Evolutionary conservation across 2,329 filamentous ascomycete species (phyloP).

Genomic region (Calonectria multiphialidica): DNA sequence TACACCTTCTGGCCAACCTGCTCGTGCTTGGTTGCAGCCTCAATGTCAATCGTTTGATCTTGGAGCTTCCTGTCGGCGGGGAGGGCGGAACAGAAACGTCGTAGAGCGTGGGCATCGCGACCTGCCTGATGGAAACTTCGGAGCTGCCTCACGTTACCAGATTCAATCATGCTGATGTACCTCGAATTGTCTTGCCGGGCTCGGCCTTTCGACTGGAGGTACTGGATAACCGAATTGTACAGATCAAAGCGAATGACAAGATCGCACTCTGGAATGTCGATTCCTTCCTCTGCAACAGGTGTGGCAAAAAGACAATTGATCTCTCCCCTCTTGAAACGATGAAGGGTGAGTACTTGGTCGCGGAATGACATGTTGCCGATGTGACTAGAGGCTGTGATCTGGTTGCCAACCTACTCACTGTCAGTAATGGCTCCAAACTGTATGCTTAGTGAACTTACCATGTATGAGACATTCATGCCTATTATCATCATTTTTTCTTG

Average conservation of each 20-base stretch:
- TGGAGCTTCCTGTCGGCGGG: slow-evolving; percentile 76
- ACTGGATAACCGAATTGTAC: slow-evolving; percentile 91
- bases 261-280: slow-evolving; percentile 77
- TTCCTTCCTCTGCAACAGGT: slow-evolving; percentile 75
- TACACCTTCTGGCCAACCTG: slow-evolving; percentile 61
- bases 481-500: slow-evolving; percentile 66
- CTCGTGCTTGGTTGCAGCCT: slow-evolving; percentile 33
- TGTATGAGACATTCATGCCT: slow-evolving; percentile 69
- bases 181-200: slow-evolving; percentile 83
- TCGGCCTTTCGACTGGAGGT: slow-evolving; percentile 91
- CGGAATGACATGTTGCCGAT: slow-evolving; percentile 76
- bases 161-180: slow-evolving; percentile 88
- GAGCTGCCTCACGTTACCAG: slow-evolving; percentile 72
- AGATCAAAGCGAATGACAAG: slow-evolving; percentile 84
- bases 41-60: slow-evolving; percentile 36
- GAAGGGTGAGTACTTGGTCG: slow-evolving; percentile 80
- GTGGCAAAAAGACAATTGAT: slow-evolving; percentile 76
- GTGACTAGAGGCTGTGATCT: slow-evolving; percentile 49
- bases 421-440: neutral
- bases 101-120: slow-evolving; percentile 72
- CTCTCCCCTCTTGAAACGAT: slow-evolving; percentile 70
- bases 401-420: slow-evolving; percentile 45
- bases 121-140: slow-evolving; percentile 70
- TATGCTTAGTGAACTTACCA: slow-evolving; percentile 61
- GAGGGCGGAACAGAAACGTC: slow-evolving; percentile 80